Conservation (phyloP, 2,329 filamentous ascomycete genomes). For the Trichoderma gracile region DNA sequence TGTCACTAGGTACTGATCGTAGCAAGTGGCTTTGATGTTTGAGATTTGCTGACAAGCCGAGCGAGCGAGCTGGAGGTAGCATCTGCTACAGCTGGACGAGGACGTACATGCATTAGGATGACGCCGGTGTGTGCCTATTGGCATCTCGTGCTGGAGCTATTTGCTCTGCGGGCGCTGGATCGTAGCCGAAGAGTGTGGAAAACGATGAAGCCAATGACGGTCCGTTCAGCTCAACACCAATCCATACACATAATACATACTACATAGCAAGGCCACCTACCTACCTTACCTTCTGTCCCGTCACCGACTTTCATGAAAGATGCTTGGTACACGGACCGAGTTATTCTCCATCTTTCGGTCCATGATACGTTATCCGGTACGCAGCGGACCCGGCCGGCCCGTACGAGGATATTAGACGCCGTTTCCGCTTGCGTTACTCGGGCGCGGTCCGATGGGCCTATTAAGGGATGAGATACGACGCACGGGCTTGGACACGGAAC, state of each 20-base stretch:
- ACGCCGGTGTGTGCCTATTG: neutral
- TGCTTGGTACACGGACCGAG: neutral
- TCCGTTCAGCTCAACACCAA: neutral
- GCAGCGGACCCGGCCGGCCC: neutral
- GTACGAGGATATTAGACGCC: neutral
- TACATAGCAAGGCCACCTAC: no score
- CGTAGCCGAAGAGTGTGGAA: neutral
- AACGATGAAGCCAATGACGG: conserved; percentile 8
- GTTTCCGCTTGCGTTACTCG: neutral
- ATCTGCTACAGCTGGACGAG: neutral
- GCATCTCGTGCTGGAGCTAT: no score
- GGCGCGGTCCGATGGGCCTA: neutral
- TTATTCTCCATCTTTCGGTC: neutral
- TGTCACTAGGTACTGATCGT: neutral
- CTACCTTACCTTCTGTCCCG: no score
- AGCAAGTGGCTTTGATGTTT: neutral
- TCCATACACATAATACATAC: neutral
- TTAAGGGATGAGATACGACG: conserved; percentile 15
- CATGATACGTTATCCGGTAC: neutral
- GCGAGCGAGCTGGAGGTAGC: neutral
- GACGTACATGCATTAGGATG: neutral
- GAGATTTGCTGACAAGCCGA: neutral
- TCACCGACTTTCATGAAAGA: no score
- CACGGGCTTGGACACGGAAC: neutral
- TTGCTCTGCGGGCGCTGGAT: conserved; percentile 4